These are phyloP conservation scores for Penicillium sp. DNA, from an alignment of 2,329 filamentous ascomycete genomes.

Conservation along the genomic window DNA sequence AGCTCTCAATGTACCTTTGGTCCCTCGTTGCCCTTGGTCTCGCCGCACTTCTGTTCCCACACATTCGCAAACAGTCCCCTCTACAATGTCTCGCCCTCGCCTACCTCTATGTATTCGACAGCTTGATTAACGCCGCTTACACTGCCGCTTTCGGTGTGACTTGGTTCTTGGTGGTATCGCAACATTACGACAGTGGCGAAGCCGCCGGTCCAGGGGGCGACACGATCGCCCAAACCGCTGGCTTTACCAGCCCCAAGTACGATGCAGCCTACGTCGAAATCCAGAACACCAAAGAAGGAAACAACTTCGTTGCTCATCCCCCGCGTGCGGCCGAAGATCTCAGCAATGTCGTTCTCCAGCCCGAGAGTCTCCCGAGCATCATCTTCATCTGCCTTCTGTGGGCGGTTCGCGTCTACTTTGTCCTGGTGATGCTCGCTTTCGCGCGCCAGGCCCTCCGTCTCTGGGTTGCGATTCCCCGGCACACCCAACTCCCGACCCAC, in stretches of 20 bases:
- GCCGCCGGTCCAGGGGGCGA: conserved; percentile 50
- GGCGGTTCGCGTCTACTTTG: conserved; percentile 76
- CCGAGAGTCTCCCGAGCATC: conserved; percentile 71
- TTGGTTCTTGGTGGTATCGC: conserved; percentile 77
- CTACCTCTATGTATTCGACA: conserved; percentile 82
- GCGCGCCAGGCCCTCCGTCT: conserved; percentile 72
- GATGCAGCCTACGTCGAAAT: conserved; percentile 59
- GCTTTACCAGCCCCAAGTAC: conserved; percentile 62
- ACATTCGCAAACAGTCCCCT: conserved; percentile 74
- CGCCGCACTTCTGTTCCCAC: conserved; percentile 68
- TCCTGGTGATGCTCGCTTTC: conserved; percentile 78
- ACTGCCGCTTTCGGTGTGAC: conserved; percentile 76
- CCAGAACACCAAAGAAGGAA: conserved; percentile 41
- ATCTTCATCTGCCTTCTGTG: conserved; percentile 71
- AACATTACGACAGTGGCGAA: conserved; percentile 49
- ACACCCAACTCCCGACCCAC: conserved; percentile 39
- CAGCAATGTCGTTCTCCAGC: conserved; percentile 63
- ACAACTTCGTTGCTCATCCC: conserved; percentile 49
- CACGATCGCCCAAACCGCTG: conserved; percentile 60
- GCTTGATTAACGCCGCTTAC: conserved; percentile 75
- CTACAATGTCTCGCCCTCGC: conserved; percentile 78
- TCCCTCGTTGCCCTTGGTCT: conserved; percentile 68
- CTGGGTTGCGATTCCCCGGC: conserved; percentile 45
- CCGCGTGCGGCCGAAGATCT: conserved; percentile 44
- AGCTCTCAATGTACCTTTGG: conserved; percentile 90